Evolutionary conservation across 2,329 filamentous ascomycete genomes (phyloP).

Genomic region (Tolypocladium guangdongense): DNA sequence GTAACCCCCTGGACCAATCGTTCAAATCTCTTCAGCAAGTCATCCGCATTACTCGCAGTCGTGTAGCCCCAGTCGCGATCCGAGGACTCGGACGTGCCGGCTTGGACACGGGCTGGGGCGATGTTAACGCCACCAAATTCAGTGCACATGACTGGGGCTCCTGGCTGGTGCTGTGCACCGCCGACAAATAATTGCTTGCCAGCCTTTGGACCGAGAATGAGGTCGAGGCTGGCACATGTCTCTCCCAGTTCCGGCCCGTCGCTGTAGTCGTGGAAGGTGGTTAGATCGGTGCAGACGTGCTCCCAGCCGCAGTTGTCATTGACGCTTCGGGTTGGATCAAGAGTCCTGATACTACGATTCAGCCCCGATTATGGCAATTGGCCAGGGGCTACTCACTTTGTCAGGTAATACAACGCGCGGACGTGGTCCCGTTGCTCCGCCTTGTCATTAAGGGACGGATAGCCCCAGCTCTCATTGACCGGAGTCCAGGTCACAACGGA

Average conservation of each 20-base stretch:
- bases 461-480: constrained; percentile 54
- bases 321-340: constrained; percentile 53
- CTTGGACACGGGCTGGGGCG: constrained; percentile 29
- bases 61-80: constrained; percentile 57
- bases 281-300: constrained; percentile 52
- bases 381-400: constrained; percentile 34
- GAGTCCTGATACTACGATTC: constrained; percentile 17
- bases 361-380: constrained; percentile 3
- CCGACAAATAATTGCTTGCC: constrained; percentile 45
- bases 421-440: constrained; percentile 53
- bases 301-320: constrained; percentile 68
- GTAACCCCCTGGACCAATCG: constrained; percentile 48
- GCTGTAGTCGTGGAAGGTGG: constrained; percentile 58
- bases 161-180: constrained; percentile 38
- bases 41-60: constrained; percentile 48
- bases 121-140: constrained; percentile 63
- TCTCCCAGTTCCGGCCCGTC: constrained; percentile 44
- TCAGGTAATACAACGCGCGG: constrained; percentile 50
- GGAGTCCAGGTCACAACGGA: constrained; percentile 57
- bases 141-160: constrained; percentile 52
- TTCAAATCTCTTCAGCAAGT: constrained; percentile 47
- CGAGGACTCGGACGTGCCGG: constrained; percentile 18
- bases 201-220: constrained; percentile 42
- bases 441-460: constrained; percentile 44
- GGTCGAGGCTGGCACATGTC: constrained; percentile 40